Percentiles rank a stretch among this genome's conserved stretches.
Evolutionary conservation across 768 basidiomycete species (phyloP).

Genomic region (Sistotremastrum niveocremeum): DNA sequence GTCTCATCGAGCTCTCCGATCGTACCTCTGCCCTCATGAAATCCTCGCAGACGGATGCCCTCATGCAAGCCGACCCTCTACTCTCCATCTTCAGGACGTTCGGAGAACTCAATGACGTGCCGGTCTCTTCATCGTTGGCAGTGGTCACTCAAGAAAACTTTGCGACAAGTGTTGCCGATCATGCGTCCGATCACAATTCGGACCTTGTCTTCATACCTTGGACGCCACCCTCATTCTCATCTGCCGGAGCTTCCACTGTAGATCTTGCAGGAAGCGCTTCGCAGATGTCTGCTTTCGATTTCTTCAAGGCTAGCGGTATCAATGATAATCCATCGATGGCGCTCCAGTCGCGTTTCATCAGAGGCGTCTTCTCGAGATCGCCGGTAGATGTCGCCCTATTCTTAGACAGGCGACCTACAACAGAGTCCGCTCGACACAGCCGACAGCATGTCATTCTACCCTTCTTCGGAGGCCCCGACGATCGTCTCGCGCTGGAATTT

Average conservation of each 20-base stretch:
- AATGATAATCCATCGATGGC: conserved; percentile 39
- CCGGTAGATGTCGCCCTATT: conserved; percentile 74
- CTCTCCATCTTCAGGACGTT: conserved; percentile 68
- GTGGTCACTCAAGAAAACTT: conserved; percentile 71
- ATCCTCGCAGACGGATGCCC: conserved; percentile 57
- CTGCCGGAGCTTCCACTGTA: conserved; percentile 1
- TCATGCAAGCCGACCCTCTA: conserved; percentile 51
- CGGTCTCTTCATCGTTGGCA: conserved; percentile 54
- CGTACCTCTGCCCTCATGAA: conserved; percentile 81
- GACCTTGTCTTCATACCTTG: conserved; percentile 82
- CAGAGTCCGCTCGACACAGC: conserved; percentile 12
- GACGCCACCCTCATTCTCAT: conserved; percentile 33
- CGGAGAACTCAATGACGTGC: conserved; percentile 51
- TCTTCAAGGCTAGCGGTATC: conserved; percentile 34
- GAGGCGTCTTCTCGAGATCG: conserved; percentile 63
- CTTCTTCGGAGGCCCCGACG: conserved; percentile 92
- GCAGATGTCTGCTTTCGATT: conserved; percentile 46
- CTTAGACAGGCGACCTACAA: conserved; percentile 38
- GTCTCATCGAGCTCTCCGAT: conserved; percentile 79
- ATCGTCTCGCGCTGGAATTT: conserved; percentile 71
- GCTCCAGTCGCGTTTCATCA: conserved; percentile 72
- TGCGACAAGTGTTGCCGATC: conserved; percentile 46
- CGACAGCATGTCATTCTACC: conserved; percentile 67
- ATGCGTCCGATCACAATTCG: conserved; percentile 40
- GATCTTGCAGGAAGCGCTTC: not conserved